Evolutionary conservation across 352 stramenopile species (phyloP).

Genomic region (Globisporangium radiosum): DNA sequence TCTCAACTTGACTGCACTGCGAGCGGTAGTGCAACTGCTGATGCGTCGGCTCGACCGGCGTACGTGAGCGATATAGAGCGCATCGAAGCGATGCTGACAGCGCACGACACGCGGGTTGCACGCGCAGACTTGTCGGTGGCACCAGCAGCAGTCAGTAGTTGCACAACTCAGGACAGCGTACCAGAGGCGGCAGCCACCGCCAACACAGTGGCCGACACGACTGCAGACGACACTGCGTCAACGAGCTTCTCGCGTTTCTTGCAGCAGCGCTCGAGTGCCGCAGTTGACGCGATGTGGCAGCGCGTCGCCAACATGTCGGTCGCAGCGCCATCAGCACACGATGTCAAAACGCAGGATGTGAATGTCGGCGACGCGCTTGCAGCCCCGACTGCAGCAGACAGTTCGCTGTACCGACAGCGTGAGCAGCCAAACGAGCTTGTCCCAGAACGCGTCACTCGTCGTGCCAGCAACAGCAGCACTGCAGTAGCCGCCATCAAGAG

Average conservation of each 20-base stretch:
- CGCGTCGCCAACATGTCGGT: constrained; percentile 31
- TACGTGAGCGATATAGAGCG: constrained; percentile 45
- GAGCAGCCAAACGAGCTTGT: too few relatives aligned
- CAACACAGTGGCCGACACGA: neutral
- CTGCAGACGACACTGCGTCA: neutral
- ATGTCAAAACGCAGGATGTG: constrained; percentile 31
- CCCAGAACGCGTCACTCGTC: too few relatives aligned
- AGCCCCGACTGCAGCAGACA: too few relatives aligned
- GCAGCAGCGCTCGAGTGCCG: constrained; percentile 4
- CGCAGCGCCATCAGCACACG: neutral
- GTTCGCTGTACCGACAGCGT: too few relatives aligned
- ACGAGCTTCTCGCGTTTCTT: constrained; percentile 13
- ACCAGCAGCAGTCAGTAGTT: constrained; percentile 4
- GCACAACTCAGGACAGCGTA: neutral
- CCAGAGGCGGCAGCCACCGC: neutral
- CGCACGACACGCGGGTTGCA: constrained; percentile 16
- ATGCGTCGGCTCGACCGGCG: constrained; percentile 1
- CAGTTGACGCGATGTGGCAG: constrained; percentile 61
- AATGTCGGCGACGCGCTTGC: too few relatives aligned
- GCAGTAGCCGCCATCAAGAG: neutral
- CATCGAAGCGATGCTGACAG: constrained; percentile 49
- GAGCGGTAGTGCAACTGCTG: neutral
- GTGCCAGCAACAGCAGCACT: neutral
- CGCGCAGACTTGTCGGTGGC: neutral
- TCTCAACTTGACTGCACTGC: neutral